Evolutionary conservation across 495 filamentous ascomycete species (phyloP).

Genomic region (Talaromyces thailandensis): DNA sequence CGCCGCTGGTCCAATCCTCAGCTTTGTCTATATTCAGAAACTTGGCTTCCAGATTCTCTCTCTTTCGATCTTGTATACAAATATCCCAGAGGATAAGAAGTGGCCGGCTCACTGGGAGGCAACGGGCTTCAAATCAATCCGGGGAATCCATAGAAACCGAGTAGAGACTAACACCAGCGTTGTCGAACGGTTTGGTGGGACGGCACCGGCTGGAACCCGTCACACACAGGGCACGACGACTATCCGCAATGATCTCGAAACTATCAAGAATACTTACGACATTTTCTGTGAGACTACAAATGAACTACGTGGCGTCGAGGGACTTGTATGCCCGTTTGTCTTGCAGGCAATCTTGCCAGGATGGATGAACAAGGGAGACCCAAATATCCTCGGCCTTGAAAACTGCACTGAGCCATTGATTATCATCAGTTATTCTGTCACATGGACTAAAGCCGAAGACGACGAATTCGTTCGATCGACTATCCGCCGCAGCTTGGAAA

Average conservation of each 20-base stretch:
- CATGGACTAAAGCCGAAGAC: constrained; percentile 17
- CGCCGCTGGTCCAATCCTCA: constrained; percentile 24
- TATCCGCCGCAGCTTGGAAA: constrained; percentile 14
- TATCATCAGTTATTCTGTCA: constrained; percentile 20
- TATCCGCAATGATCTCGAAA: constrained; percentile 21
- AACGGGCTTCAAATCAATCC: constrained; percentile 18
- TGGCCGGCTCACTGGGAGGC: constrained; percentile 51
- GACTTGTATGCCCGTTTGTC: constrained; percentile 17
- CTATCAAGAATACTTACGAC: constrained; percentile 14
- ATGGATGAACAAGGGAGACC: constrained; percentile 18
- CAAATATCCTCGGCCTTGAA: constrained; percentile 18
- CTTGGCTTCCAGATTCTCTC: constrained; percentile 51
- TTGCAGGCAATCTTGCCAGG: constrained; percentile 19
- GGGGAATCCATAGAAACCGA: constrained; percentile 21
- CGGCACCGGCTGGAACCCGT: constrained; percentile 19
- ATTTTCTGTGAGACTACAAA: constrained; percentile 12
- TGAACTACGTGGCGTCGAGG: constrained; percentile 12
- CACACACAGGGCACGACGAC: constrained; percentile 22
- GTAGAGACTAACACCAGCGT: constrained; percentile 22
- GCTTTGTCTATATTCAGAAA: constrained; percentile 21
- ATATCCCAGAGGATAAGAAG: constrained; percentile 46
- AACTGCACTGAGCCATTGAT: constrained; percentile 18
- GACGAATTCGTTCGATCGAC: constrained; percentile 19
- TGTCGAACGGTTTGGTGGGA: constrained; percentile 14
- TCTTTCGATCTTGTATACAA: constrained; percentile 66